Evolutionary conservation across 495 filamentous ascomycete genomes (phyloP), one percentile per base, ranked within the genome.

Genomic region (Gamarada debralockiae): DNA sequence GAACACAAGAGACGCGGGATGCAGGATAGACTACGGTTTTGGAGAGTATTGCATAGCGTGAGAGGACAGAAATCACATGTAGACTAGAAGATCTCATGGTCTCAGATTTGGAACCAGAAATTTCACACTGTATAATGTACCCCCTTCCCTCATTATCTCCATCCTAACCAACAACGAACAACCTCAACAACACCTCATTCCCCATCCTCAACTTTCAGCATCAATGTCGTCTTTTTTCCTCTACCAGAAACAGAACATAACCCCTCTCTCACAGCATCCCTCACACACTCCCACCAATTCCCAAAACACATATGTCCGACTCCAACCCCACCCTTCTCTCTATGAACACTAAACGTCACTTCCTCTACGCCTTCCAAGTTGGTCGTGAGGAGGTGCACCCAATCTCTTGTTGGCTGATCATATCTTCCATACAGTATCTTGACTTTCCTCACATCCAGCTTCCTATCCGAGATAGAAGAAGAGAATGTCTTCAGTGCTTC

Each of bases 1-100:
- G 14, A 18, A 39, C 14, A 14, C 36, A 6, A 13, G 17, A 3
- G 14, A 18, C 14, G 36, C 5, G 5, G 14, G 27, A 29, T 10
- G 10, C 27, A 29, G 27, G 27, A 29, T 29, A 29, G 27, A 29
- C 10, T 29, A 4, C n/a, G n/a, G n/a, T n/a, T n/a, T n/a, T n/a
- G n/a, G n/a, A n/a, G 42, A 36, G 34, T 44, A 15, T 43, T 50
- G 52, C 52, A 55, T 55, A 40, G 15, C n/a, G 20, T n/a, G 36
- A 17, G 36, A 15, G 22, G 29, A 10, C 31, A 24, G 43, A 33
- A 18, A 27, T 38, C 41, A 56, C 31, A 44, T 33, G 41, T 57
- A 57, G 54, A 57, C 48, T 57, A 57, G 47, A 57, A 13, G 40
- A 29, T 24, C 33, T 43, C 33, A 55, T 55, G 18, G 29, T n/a